Evolutionary conservation across 169 alveolate species (phyloP).

Genomic region (Eimeria acervulina): DNA sequence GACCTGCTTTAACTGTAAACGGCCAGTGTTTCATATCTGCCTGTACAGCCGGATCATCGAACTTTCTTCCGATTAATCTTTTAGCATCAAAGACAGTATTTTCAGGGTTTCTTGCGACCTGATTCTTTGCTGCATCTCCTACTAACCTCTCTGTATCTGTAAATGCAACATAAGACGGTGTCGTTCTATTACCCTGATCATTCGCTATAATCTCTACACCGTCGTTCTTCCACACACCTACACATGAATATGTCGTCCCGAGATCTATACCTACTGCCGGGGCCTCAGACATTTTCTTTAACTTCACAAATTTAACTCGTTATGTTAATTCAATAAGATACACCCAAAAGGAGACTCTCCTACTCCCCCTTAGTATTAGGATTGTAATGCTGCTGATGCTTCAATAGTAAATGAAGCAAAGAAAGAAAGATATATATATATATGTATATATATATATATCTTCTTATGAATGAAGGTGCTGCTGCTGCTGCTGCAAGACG

Average conservation of each 20-base stretch:
- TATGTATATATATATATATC: no score
- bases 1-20: conserved; percentile 92
- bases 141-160: conserved; percentile 98
- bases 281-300: conserved; percentile 76
- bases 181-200: conserved; percentile 99
- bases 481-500: no score
- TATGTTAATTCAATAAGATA: neutral
- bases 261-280: conserved; percentile 98
- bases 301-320: neutral
- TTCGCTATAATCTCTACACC: conserved; percentile 99
- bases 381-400: no score
- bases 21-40: conserved; percentile 98
- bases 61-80: conserved; percentile 98
- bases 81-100: conserved; percentile 98
- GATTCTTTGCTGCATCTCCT: conserved; percentile 99
- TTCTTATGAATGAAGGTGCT: neutral
- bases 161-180: conserved; percentile 99
- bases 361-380: no score
- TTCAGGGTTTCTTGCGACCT: conserved; percentile 97
- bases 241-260: conserved; percentile 99
- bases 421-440: no score
- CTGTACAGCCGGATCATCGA: conserved; percentile 96
- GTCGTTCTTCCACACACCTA: conserved; percentile 98
- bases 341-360: no score
- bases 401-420: neutral